Evolutionary conservation across 345 rosid species (phyloP), one percentile per base, ranked within the genome.

Genomic region (Eucalyptus globulus): DNA sequence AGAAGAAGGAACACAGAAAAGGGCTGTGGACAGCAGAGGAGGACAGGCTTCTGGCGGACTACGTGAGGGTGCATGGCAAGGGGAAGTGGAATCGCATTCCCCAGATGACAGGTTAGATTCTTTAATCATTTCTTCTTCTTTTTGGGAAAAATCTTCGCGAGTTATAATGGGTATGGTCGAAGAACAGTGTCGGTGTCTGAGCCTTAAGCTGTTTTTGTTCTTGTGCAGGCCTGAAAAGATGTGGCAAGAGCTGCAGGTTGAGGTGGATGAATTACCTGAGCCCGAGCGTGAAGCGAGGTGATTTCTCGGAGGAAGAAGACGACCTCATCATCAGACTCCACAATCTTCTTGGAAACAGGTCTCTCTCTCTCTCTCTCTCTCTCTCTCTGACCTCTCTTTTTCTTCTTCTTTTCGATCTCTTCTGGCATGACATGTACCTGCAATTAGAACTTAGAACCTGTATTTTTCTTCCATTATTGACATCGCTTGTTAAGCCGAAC

Each of bases 1-100:
- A 76, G 85, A 76, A 76, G 47, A 76, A 53, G 27, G 67, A 37
- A 53, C 47, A 34, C 88, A 87, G 24, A 37, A 87, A 87, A 65
- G 90, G 90, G 69, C 53, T 88, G 51, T 89, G 90, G 90, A 89
- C 90, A 34, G 72, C 90, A 72, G 88, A 76, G n/a, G 90, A 89
- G 58, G 90, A 89, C 87, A 89, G 56, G 31, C 88, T 89, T 37
- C 90, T 89, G n/a, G 44, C 45, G 80, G 90, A 87, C 86, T 87
- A 87, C 87, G 90, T 89, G 37, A 89, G 86, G 80, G 80, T 87
- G 29, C 80, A 86, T 40, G 90, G 88, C 31, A 88, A 89, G 80
- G 90, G 90, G 56, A 89, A 86, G 87, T 89, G 90, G 90, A 89
- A 80, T 49, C 87, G 88, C 49, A 65, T 89, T 69, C 76, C 90